Base-by-base conservation (phyloP, 2,329 filamentous ascomycete species). In the Fusarium xyrophilum region DNA sequence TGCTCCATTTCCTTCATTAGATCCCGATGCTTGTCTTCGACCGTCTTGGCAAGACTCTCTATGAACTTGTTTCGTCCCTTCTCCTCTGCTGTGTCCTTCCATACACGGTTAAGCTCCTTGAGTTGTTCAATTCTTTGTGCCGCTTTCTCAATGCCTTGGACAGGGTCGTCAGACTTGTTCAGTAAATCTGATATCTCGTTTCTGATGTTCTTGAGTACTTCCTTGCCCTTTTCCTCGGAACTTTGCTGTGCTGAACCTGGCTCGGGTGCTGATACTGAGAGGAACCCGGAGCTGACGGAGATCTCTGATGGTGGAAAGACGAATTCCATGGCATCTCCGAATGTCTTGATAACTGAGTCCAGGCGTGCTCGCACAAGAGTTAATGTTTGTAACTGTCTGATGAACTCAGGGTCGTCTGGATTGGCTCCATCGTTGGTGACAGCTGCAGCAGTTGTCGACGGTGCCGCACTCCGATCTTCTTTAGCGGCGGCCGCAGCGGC, bases 261-360 rank as follows among this genome's bases (percentile, higher is more conserved):
- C 57, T 95, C 92, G 0, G 95, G 94, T 0, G 91, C 93, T 0
- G 94, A 97, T 15, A 97, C 93, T 9, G 93, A 96, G 47, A 97
- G 88, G 74, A 97, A 93, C 0, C 92, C 93, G 2, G 93, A 95
- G 46, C 90, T 88, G 59, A 96, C 87, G 0, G 92, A 95, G 15
- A 94, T 81, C 76, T 97, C 93, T 1, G 92, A 96, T 0, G 95
- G 94, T 2, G 95, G 93, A 51, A 97, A 88, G 2, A 93, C 91
- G 85, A 97, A 98, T 72, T 96, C 91, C 92, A 98, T 97, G 33
- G 96, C 95, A 73, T 96, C 91, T 40, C 94, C 95, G 77, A 99
- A 99, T 2, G 90, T 91, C 77, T 92, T 91, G 74, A 98, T 93
- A 27, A 98, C 94, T 3, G 89, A 86, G 69, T 98, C 94, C 19